Evolutionary conservation across 2,329 filamentous ascomycete genomes (phyloP).

Genomic region (Lecanicillium sp.): DNA sequence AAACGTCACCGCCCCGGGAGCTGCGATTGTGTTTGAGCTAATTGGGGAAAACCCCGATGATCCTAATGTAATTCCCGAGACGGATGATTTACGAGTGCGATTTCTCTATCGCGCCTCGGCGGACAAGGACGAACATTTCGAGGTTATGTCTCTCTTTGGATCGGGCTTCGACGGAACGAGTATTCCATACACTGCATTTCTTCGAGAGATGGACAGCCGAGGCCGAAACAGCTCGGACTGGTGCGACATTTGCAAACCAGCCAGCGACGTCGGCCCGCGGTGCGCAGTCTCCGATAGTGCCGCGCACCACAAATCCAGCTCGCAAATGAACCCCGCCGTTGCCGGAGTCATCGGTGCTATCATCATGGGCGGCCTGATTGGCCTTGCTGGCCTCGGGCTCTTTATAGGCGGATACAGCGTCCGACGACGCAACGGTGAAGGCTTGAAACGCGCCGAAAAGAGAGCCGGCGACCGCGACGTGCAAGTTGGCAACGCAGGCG

Average conservation of each 20-base stretch:
- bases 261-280: conserved; percentile 26
- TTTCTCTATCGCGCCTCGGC: conserved; percentile 47
- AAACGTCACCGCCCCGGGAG: conserved; percentile 57
- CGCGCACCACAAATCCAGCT: not conserved
- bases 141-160: conserved; percentile 31
- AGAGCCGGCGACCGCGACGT: conserved; percentile 35
- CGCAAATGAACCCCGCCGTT: conserved; percentile 25
- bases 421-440: conserved; percentile 17
- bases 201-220: conserved; percentile 24
- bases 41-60: conserved; percentile 19
- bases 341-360: conserved; percentile 39
- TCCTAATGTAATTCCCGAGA: conserved; percentile 17
- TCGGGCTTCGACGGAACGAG: conserved; percentile 20
- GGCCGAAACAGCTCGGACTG: conserved; percentile 27
- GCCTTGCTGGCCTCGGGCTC: conserved; percentile 22
- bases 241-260: conserved; percentile 33
- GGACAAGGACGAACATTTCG: conserved; percentile 24
- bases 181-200: conserved; percentile 32
- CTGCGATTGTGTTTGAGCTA: conserved; percentile 67
- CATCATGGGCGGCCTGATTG: conserved; percentile 27
- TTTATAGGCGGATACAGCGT: conserved; percentile 26
- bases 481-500: conserved; percentile 27
- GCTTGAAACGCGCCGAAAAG: conserved; percentile 36
- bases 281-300: conserved; percentile 20
- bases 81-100: conserved; percentile 39